phyloP scores from a whole-genome alignment of 495 filamentous ascomycete species.

The Cercophora newfieldiana region DNA sequence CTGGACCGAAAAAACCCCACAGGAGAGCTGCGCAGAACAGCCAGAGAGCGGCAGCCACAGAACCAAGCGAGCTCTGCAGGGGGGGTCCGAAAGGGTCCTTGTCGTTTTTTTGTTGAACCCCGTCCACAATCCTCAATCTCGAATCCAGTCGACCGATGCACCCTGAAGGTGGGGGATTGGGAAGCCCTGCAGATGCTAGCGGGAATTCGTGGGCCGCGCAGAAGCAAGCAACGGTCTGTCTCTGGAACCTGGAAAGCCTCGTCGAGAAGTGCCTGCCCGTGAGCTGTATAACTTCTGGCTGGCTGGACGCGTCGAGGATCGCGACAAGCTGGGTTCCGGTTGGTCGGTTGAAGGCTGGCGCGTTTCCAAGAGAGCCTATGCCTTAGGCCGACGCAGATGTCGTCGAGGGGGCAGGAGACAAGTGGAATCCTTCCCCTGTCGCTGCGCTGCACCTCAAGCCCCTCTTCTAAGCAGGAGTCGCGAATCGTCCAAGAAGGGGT shows the following conservation, averaged over 20 bases:
- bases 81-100: constrained; percentile 14
- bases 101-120: constrained; percentile 19
- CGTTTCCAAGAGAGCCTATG: constrained; percentile 20
- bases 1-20: constrained; percentile 19
- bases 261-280: constrained; percentile 7
- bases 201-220: constrained; percentile 21
- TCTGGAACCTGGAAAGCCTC: constrained; percentile 13
- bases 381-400: neutral
- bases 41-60: constrained; percentile 28
- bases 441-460: constrained; percentile 2
- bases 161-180: constrained; percentile 18
- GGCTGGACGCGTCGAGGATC: constrained; percentile 25
- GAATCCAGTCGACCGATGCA: constrained; percentile 12
- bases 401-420: constrained; percentile 16
- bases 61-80: constrained; percentile 18
- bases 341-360: constrained; percentile 18
- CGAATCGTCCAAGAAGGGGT: constrained; percentile 9
- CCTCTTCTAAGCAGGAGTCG: neutral
- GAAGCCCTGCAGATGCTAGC: constrained; percentile 13
- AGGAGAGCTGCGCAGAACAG: constrained; percentile 12
- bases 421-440: no score
- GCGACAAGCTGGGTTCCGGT: constrained; percentile 22
- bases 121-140: constrained; percentile 20
- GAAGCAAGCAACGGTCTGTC: constrained; percentile 8
- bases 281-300: constrained; percentile 10